A percentile compares a stretch with the other conserved stretches of the same genome.
phyloP scores from a whole-genome alignment of 371 early-diverging fungal species.

The Capniomyces stellatus region DNA sequence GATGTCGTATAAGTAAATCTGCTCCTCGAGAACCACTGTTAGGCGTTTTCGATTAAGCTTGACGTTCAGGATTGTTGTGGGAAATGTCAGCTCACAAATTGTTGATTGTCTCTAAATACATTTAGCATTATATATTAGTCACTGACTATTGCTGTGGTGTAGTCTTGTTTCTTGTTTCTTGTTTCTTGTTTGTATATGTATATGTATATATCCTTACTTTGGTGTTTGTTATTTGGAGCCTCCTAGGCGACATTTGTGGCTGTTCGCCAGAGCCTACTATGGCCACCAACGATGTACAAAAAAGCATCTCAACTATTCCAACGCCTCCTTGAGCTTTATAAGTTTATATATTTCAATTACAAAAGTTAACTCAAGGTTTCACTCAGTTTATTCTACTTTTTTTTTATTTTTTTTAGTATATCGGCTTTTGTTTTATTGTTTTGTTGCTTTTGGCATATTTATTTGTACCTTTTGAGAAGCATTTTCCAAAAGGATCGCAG shows the following conservation, averaged over 20 bases:
- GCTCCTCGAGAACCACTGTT: conserved; percentile 80
- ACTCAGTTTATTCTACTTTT: background rate
- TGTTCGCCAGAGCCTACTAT: conserved; percentile 86
- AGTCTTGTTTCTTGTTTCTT: conserved; percentile 31
- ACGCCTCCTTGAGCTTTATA: conserved; percentile 60
- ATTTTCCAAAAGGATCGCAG: conserved; percentile 85
- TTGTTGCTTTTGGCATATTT: background rate
- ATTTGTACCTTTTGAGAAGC: conserved; percentile 33
- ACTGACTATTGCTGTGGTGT: conserved; percentile 9
- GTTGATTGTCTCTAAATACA: conserved; percentile 78
- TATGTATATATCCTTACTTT: conserved; percentile 24
- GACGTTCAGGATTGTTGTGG: conserved; percentile 76
- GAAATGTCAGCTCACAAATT: conserved; percentile 89
- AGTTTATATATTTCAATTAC: background rate
- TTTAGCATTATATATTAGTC: background rate
- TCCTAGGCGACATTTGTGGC: conserved; percentile 71
- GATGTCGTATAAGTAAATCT: conserved; percentile 81
- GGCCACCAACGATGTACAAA: conserved; percentile 87
- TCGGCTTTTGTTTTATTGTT: background rate
- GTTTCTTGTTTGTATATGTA: conserved; percentile 4
- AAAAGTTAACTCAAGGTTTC: too few species aligned
- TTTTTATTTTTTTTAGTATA: background rate
- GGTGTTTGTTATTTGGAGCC: conserved; percentile 85
- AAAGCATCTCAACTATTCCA: conserved; percentile 90
- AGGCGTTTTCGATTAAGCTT: conserved; percentile 85